A percentile compares a stretch with the other conserved stretches of the same genome.
These are phyloP conservation scores for Neoascochyta sp. DNA, from an alignment of 2,329 filamentous ascomycete genomes.

Conservation along the genomic window DNA sequence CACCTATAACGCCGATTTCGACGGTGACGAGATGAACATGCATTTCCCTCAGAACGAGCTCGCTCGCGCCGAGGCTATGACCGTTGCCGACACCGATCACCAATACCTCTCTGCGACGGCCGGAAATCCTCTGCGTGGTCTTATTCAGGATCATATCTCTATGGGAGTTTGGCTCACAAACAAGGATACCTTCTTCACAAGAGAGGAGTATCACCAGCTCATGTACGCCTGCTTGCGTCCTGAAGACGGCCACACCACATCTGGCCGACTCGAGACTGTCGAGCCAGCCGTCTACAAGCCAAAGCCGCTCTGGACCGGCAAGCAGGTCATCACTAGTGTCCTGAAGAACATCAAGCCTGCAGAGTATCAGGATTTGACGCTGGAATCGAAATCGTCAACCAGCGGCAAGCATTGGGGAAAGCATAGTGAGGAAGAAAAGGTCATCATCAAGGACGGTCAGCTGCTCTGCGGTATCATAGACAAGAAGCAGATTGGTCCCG, in stretches of 20 bases:
- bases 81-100: constrained; percentile 93
- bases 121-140: constrained; percentile 86
- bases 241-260: constrained; percentile 82
- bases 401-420: constrained; percentile 73
- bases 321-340: constrained; percentile 90
- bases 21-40: constrained; percentile 99
- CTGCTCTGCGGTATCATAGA: constrained; percentile 89
- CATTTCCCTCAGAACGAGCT: constrained; percentile 98
- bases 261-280: constrained; percentile 76
- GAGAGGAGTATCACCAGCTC: constrained; percentile 88
- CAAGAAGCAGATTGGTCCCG: constrained; percentile 90
- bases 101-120: constrained; percentile 94
- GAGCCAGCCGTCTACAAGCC: constrained; percentile 81
- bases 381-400: constrained; percentile 75
- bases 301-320: constrained; percentile 82
- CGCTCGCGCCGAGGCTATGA: constrained; percentile 85
- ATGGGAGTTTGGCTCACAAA: constrained; percentile 89
- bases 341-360: constrained; percentile 84
- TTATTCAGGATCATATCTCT: constrained; percentile 98
- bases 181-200: constrained; percentile 84
- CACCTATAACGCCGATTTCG: constrained; percentile 98
- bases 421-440: constrained; percentile 71
- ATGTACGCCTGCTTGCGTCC: constrained; percentile 86
- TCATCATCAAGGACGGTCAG: constrained; percentile 82
- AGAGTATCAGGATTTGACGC: constrained; percentile 70